phyloP scores from a whole-genome alignment of 169 alveolate genomes.

The Plasmodium vivax region DNA sequence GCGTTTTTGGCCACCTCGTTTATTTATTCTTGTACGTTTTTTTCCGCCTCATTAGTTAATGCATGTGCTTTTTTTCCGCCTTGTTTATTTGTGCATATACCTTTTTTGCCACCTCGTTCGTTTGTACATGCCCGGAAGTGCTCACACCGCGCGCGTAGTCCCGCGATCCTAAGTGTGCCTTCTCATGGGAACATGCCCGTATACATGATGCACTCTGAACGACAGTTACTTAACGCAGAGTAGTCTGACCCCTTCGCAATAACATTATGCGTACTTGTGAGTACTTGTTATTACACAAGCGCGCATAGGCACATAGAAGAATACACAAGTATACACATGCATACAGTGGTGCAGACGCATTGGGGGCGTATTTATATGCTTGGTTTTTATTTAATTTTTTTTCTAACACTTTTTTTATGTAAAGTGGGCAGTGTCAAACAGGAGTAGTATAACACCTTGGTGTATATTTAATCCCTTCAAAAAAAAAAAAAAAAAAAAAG shows the following conservation, averaged over 20 bases:
- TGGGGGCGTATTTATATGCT: background rate
- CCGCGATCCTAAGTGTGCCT: background rate
- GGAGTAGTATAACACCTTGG: background rate
- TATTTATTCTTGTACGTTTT: too few relatives aligned
- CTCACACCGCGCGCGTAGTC: background rate
- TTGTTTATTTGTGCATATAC: too few relatives aligned
- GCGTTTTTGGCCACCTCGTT: too few relatives aligned
- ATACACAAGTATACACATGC: background rate
- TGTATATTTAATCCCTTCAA: background rate
- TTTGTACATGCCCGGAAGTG: background rate
- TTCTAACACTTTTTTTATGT: background rate
- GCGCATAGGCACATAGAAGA: background rate
- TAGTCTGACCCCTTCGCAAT: background rate
- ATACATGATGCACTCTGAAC: background rate
- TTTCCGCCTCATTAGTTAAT: too few relatives aligned
- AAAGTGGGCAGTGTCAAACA: background rate
- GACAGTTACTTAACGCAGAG: background rate
- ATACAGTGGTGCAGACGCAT: background rate
- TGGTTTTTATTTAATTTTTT: background rate
- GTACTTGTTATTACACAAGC: background rate
- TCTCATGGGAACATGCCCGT: background rate
- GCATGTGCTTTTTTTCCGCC: too few relatives aligned
- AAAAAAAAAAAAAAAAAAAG: background rate
- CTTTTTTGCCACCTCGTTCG: too few relatives aligned
- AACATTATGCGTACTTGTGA: background rate